Conservation (phyloP, 1,284 basidiomycete species). For the Ganoderma multipileum region DNA sequence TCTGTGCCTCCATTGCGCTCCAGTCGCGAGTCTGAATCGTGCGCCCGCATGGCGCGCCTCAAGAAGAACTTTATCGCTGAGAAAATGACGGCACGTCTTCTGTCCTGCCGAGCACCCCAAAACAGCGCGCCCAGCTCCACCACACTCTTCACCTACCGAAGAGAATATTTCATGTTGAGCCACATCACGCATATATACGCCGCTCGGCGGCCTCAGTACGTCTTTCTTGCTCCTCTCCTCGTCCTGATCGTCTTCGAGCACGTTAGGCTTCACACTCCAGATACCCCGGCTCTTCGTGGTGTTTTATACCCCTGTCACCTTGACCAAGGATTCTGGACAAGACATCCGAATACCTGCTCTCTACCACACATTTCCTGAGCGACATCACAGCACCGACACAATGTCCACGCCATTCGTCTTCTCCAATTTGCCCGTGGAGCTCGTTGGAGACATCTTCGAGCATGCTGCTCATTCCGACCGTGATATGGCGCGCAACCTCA, state of each 20-base stretch:
- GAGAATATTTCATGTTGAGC: conserved; percentile 9
- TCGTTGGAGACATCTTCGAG: conserved; percentile 45
- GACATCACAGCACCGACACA: not conserved
- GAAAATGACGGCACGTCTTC: conserved; percentile 26
- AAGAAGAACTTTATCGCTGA: conserved; percentile 26
- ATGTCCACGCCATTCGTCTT: conserved; percentile 34
- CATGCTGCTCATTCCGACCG: conserved; percentile 41
- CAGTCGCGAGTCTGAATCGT: not conserved
- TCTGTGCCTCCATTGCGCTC: not conserved
- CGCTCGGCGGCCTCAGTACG: not conserved
- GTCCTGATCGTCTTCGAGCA: conserved; percentile 15
- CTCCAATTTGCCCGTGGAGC: conserved; percentile 44
- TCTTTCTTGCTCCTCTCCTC: conserved; percentile 17
- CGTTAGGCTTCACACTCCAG: conserved; percentile 8
- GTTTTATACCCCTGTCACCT: conserved; percentile 23
- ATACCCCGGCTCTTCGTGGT: conserved; percentile 18
- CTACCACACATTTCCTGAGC: not conserved
- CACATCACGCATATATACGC: conserved; percentile 16
- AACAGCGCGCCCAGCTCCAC: conserved; percentile 28
- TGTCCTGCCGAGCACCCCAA: conserved; percentile 36
- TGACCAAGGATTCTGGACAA: not conserved
- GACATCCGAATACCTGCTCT: not conserved
- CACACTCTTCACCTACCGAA: conserved; percentile 10
- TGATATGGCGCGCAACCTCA: conserved; percentile 41
- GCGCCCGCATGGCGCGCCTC: conserved; percentile 7